Base-by-base conservation (phyloP, 176 grass and related monocot species). In the Triticum timopheevii region DNA sequence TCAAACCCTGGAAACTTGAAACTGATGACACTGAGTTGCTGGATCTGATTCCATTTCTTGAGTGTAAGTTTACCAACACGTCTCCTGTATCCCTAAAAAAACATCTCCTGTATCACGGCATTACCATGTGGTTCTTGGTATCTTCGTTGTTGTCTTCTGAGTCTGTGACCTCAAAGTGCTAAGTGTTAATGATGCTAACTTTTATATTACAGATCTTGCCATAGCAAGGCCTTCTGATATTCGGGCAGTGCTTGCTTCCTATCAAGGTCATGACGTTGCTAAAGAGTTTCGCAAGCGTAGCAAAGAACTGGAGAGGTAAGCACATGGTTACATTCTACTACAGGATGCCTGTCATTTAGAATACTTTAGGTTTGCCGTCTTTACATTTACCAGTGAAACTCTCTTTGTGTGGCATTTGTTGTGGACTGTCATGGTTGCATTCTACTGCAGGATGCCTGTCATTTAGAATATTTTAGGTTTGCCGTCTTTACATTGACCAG, bases 41-140 rank as follows among this genome's bases (percentile, higher is more conserved):
- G 82, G 97, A 98, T 96, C 88, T 98, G 78, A 89, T 98, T 90
- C 97, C 97, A 31, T 98, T 98, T 93, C 94, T 98, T 73, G 97
- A 98, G 87, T 98, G 96, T 98, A 86, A 89, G 85, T 77, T 35
- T 84, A 79, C 70, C 38, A 86, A 69, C 44, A 20, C 23, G 61
- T 83, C 47, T 71, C 42, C 42, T 69, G 13, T 73, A 73, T 58
- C 7, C 52, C 54, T 8, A 8, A 22, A 56, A 36, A 56, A 36
- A 17, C 23, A 75, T 83, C 47, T 70, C 40, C 42, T 69, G 19
- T 73, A 59, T 58, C 8, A 58, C 19, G 19, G 54, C 54, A 58
- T 79, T 65, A 54, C 68, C 61, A 40, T 91, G 54, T 40, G 31
- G 78, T 91, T 64, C 44, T 75, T 17, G 83, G 61, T 58, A 61